Base-by-base conservation (phyloP, 306 rosid species). In the Myrica gale region DNA sequence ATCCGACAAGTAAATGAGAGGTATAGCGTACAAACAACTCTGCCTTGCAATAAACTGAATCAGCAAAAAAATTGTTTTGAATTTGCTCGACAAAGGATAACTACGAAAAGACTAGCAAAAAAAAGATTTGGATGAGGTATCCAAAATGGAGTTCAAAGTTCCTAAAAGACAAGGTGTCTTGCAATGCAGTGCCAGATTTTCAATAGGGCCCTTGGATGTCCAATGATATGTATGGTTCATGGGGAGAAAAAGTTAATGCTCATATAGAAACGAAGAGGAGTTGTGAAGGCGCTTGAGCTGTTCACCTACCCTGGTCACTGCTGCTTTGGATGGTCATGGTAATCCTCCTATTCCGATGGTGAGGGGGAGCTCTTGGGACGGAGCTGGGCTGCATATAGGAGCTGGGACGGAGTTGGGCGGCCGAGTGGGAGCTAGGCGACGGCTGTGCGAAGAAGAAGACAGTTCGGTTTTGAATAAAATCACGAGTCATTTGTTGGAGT, bases 211-310 rank as follows among this genome's bases (percentile, higher is more conserved):
- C 39, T 39, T 63, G 62, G 62, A 56, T 9, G 20, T 39, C 41
- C 23, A 63, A 63, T 15, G 23, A 41, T 39, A 1, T 1, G 69
- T 15, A 16, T 41, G 20, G 23, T 47, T 41, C 48, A 41, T 39
- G 16, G 23, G 39, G 46, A 63, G 69, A 63, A 11, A 19, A 7
- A 16, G 48, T 65, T 39, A 41, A 41, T 39, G 69, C 21, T 41
- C 46, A 65, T 39, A 41, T 23, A 6, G 23, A 5, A 65, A 41
- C 4, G 41, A 65, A 61, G 48, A 37, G 69, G 69, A 41, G 48
- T 32, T 32, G 32, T 1, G 37, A 88, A 82, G 78, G 90, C 90
- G 53, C 85, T 89, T 42, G 77, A 77, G 70, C 80, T 91, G 73
- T 89, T 89, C 44, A 73, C 79, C 5, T 32, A 32, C 37, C 37